phyloP scores from a whole-genome alignment of 768 basidiomycete genomes.

The Mycena crocata region DNA sequence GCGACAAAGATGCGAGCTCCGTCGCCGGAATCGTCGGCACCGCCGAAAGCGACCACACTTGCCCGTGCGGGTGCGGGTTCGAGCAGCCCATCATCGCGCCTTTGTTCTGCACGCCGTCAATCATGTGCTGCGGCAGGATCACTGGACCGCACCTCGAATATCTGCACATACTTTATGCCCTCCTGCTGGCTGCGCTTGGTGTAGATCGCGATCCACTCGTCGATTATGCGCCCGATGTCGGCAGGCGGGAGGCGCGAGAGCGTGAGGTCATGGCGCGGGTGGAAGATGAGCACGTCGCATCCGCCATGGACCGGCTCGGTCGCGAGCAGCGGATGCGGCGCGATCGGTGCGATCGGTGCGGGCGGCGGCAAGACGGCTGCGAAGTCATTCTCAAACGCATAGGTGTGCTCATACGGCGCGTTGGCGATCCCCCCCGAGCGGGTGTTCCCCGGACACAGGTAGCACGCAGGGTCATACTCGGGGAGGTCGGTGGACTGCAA shows the following conservation, averaged over 20 bases:
- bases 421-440: slow-evolving; percentile 81
- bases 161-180: slow-evolving; percentile 87
- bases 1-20: slow-evolving; percentile 69
- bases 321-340: slow-evolving; percentile 70
- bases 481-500: slow-evolving; percentile 66
- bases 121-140: background rate
- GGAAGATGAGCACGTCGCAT: slow-evolving; percentile 92
- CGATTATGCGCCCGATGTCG: slow-evolving; percentile 75
- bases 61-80: slow-evolving; percentile 94
- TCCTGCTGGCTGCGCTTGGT: slow-evolving; percentile 65
- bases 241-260: slow-evolving; percentile 69
- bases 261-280: slow-evolving; percentile 88
- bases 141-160: slow-evolving; percentile 77
- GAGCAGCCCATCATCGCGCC: slow-evolving; percentile 96
- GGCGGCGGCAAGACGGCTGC: slow-evolving; percentile 80
- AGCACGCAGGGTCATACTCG: slow-evolving; percentile 78
- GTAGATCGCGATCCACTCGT: slow-evolving; percentile 81
- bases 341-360: slow-evolving; percentile 60
- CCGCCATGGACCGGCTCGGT: slow-evolving; percentile 79
- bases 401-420: slow-evolving; percentile 73
- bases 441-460: slow-evolving; percentile 88
- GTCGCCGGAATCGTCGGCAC: slow-evolving; percentile 77
- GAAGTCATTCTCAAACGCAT: slow-evolving; percentile 85
- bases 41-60: slow-evolving; percentile 84
- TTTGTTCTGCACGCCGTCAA: slow-evolving; percentile 72